A percentile compares a stretch with the other conserved stretches of the same genome.
phyloP scores from a whole-genome alignment of 345 rosid genomes.

The Cardamine occulta region DNA sequence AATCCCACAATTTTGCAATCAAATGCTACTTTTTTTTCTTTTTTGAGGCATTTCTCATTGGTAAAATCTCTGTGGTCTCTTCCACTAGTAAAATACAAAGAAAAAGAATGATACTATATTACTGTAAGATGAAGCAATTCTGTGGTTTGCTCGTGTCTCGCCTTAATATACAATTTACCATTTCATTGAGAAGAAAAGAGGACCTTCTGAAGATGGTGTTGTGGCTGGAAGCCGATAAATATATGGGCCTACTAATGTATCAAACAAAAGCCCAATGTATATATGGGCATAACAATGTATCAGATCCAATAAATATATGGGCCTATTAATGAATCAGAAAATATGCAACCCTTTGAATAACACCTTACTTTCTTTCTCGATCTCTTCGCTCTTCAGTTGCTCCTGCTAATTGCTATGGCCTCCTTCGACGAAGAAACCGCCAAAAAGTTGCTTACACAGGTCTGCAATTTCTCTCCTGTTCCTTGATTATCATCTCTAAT shows the following conservation, averaged over 20 bases:
- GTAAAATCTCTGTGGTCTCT: background rate
- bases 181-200: slow-evolving; percentile 10
- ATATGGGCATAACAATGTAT: background rate
- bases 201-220: slow-evolving; percentile 49
- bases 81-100: slow-evolving; percentile 5
- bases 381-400: background rate
- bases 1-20: background rate
- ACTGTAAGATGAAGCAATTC: slow-evolving; percentile 37
- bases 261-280: background rate
- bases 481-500: slow-evolving; percentile 3
- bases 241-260: too few relatives aligned
- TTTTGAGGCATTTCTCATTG: background rate
- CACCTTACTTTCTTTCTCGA: background rate
- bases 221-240: slow-evolving; percentile 50
- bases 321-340: background rate
- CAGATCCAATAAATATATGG: background rate
- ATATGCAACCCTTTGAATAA: background rate
- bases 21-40: background rate
- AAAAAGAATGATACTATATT: slow-evolving; percentile 41
- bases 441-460: slow-evolving; percentile 27
- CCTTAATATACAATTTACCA: slow-evolving; percentile 41
- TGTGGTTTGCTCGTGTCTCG: slow-evolving; percentile 41
- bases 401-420: slow-evolving; percentile 20
- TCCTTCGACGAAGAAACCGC: slow-evolving; percentile 37
- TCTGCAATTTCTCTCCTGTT: background rate